phyloP scores from a whole-genome alignment of 2,329 filamentous ascomycete species.

The Hypoxylon sp. region DNA sequence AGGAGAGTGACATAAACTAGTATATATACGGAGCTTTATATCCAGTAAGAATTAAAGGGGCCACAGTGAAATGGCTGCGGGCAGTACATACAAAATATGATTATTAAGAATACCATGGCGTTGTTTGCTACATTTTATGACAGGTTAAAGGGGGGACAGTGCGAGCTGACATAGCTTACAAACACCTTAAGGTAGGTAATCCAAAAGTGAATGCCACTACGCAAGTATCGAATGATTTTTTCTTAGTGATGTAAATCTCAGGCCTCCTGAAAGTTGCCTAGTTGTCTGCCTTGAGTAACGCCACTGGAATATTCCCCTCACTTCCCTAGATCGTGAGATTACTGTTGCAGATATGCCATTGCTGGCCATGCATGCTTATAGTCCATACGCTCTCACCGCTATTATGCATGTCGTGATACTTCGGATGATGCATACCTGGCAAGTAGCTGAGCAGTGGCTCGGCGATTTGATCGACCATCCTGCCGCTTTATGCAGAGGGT shows the following conservation, averaged over 20 bases:
- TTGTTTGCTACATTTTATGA: not conserved
- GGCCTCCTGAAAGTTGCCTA: conserved; percentile 12
- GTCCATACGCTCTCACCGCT: conserved; percentile 21
- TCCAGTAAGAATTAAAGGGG: not conserved
- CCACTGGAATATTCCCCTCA: conserved; percentile 9
- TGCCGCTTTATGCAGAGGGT: conserved; percentile 4
- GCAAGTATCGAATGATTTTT: conserved; percentile 11
- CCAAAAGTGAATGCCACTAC: not conserved
- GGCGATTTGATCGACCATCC: not conserved
- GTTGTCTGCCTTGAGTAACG: conserved; percentile 21
- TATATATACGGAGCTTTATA: not conserved
- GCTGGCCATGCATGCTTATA: not conserved
- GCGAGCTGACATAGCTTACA: not conserved
- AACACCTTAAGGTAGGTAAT: not conserved
- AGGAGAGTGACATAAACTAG: not conserved
- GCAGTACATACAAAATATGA: not conserved
- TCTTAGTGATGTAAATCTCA: not conserved
- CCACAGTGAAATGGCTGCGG: not conserved
- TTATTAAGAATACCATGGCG: not conserved
- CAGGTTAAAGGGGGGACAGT: not conserved
- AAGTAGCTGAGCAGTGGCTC: not conserved
- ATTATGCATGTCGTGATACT: conserved; percentile 20
- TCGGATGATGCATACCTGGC: conserved; percentile 8
- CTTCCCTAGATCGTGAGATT: not conserved
- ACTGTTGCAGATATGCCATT: conserved; percentile 6